These are phyloP conservation scores for Fulvia fulva DNA, from an alignment of 2,329 filamentous ascomycete genomes.

Conservation along the genomic window DNA sequence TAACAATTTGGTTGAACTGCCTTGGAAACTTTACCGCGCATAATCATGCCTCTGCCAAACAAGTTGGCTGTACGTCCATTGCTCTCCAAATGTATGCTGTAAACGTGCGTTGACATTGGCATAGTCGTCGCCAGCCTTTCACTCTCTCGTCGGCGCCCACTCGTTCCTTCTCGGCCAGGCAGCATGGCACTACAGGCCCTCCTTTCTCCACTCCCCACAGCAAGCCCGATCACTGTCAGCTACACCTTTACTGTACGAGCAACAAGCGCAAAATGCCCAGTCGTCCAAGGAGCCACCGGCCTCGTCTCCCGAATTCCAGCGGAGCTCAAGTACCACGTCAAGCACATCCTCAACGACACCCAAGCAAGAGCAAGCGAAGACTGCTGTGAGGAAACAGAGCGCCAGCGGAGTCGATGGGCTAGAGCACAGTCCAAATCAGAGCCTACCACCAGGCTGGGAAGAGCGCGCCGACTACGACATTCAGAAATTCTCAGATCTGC, in stretches of 20 bases:
- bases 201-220: conserved; percentile 20
- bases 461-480: conserved; percentile 65
- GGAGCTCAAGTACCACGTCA: conserved; percentile 8
- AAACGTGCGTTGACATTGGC: conserved; percentile 10
- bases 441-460: conserved; percentile 63
- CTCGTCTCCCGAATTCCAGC: background rate
- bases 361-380: background rate
- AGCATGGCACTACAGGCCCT: conserved; percentile 32
- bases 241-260: conserved; percentile 17
- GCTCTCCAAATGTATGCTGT: background rate
- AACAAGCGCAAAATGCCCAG: conserved; percentile 5
- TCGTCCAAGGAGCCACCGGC: background rate
- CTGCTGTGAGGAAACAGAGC: background rate
- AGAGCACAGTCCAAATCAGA: conserved; percentile 26
- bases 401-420: background rate
- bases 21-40: conserved; percentile 4
- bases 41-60: conserved; percentile 23
- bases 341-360: conserved; percentile 2
- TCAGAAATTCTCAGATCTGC: conserved; percentile 69
- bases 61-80: conserved; percentile 27
- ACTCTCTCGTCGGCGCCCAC: conserved; percentile 33
- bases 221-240: conserved; percentile 22
- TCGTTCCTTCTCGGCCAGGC: conserved; percentile 32
- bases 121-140: conserved; percentile 27
- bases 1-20: conserved; percentile 8